These are phyloP conservation scores for Dimargaris xerosporica DNA, from an alignment of 192 early-diverging fungal genomes.

Conservation along the genomic window DNA sequence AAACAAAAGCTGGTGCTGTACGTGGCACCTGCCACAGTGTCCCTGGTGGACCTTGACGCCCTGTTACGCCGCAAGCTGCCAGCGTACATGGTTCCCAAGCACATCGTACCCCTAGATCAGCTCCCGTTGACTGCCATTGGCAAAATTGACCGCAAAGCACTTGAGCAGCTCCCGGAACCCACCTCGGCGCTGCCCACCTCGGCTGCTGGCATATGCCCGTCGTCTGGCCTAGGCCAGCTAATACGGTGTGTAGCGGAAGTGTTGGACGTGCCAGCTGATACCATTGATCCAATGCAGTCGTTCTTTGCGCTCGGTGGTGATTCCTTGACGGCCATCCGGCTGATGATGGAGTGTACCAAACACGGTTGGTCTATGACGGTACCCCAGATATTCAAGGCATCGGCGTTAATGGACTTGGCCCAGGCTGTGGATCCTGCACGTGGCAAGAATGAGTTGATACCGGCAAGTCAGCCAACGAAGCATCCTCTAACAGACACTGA, in stretches of 20 bases:
- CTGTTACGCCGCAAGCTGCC: neutral
- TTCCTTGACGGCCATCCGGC: conserved; percentile 5
- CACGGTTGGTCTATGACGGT: neutral
- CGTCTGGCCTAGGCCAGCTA: no score
- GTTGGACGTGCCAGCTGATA: no score
- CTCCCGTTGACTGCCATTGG: conserved; percentile 1
- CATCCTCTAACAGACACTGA: neutral
- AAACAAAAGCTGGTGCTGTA: neutral
- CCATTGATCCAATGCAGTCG: neutral
- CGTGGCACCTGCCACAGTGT: neutral
- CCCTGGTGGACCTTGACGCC: neutral
- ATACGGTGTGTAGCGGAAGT: no score
- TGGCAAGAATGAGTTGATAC: no score
- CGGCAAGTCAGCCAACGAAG: no score
- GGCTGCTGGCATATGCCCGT: no score
- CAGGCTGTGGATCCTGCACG: neutral
- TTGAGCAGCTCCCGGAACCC: neutral
- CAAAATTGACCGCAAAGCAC: neutral
- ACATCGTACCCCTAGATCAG: neutral
- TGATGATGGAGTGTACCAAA: neutral
- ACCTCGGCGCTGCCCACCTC: no score
- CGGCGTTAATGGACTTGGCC: neutral
- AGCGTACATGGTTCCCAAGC: conserved; percentile 4
- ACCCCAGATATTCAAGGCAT: conserved; percentile 1
- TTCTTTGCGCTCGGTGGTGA: conserved; percentile 10